phyloP scores from a whole-genome alignment of 345 rosid species.

The Barbarea vulgaris region DNA sequence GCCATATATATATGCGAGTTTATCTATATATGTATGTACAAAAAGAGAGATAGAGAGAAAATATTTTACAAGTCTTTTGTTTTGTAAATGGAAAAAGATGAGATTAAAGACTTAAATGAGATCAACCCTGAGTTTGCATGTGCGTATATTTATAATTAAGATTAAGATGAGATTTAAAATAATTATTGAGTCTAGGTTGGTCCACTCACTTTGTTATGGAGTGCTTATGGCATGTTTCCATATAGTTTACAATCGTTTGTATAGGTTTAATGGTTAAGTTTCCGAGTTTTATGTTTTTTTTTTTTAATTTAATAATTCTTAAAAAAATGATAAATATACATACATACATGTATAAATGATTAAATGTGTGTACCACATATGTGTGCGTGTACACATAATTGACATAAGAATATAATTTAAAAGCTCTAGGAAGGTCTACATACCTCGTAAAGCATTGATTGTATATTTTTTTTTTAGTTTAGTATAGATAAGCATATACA shows the following conservation, averaged over 20 bases:
- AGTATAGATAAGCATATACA: constrained; percentile 32
- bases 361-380: background rate
- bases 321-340: no score
- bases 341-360: constrained; percentile 19
- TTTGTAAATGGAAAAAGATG: constrained; percentile 34
- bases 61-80: constrained; percentile 10
- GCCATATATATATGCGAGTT: constrained; percentile 28
- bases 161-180: background rate
- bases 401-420: constrained; percentile 27
- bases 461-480: constrained; percentile 6
- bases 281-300: constrained; percentile 6
- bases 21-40: constrained; percentile 30
- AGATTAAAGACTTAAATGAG: constrained; percentile 41
- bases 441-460: constrained; percentile 38
- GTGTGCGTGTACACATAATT: constrained; percentile 13
- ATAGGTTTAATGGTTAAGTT: constrained; percentile 15
- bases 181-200: constrained; percentile 41
- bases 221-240: constrained; percentile 36
- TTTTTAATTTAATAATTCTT: background rate
- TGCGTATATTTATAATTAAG: constrained; percentile 39
- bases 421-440: constrained; percentile 27
- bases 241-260: constrained; percentile 13
- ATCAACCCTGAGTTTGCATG: constrained; percentile 36
- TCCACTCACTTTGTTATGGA: constrained; percentile 41
- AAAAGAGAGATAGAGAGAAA: constrained; percentile 4